Percentiles rank a stretch among this genome's conserved stretches.
phyloP scores from a whole-genome alignment of 75 land plant genomes.

The Larix kaempferi region DNA sequence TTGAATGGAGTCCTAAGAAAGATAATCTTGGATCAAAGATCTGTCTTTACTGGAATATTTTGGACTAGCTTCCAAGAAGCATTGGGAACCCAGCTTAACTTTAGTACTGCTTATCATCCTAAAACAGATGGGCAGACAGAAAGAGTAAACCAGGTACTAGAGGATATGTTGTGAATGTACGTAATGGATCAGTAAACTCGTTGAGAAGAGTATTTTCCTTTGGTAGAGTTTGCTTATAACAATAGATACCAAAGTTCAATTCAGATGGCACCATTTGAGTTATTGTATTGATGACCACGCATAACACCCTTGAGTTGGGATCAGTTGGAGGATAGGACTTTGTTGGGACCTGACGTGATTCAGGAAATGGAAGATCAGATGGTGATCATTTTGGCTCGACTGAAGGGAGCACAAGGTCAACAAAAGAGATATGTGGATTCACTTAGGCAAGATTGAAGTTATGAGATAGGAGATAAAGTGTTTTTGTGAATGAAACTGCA shows the following conservation, averaged over 20 bases:
- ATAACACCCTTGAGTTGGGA: neutral
- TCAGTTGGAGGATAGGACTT: neutral
- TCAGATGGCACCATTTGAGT: neutral
- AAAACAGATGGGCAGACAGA: neutral
- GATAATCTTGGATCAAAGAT: neutral
- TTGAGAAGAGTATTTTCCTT: neutral
- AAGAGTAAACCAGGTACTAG: neutral
- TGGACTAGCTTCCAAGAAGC: too few relatives aligned
- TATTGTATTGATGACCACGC: neutral
- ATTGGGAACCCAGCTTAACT: neutral
- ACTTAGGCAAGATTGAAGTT: neutral
- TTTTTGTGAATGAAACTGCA: too few relatives aligned
- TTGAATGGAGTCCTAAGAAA: neutral
- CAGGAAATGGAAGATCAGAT: neutral
- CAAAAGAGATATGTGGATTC: neutral
- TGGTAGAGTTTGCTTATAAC: neutral
- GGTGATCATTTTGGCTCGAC: neutral
- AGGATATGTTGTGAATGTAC: too few relatives aligned
- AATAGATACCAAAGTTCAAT: neutral
- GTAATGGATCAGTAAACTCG: too few relatives aligned
- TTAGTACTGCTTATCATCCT: neutral
- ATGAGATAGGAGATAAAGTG: too few relatives aligned
- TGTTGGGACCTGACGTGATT: neutral
- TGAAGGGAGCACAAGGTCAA: neutral
- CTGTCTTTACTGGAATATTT: neutral